A percentile compares a stretch with the other conserved stretches of the same genome.
These are phyloP conservation scores for Alternaria infectoria DNA, from an alignment of 2,329 filamentous ascomycete genomes.

Conservation along the genomic window DNA sequence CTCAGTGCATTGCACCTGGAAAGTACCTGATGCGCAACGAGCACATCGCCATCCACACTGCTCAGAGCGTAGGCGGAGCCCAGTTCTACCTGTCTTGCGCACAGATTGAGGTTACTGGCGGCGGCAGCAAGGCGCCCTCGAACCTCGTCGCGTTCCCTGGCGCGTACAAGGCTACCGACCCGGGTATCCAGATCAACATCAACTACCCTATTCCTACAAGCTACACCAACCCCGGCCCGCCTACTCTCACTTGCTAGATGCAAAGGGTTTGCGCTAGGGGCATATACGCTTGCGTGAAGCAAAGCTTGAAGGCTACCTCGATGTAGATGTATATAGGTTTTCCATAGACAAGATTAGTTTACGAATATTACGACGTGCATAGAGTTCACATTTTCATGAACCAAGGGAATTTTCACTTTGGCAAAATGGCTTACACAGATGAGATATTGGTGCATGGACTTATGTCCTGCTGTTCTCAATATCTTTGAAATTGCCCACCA, in stretches of 20 bases:
- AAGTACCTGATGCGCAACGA: conserved; percentile 56
- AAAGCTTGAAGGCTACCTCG: background rate
- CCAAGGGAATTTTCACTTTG: background rate
- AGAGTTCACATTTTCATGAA: background rate
- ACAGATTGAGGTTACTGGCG: conserved; percentile 51
- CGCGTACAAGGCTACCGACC: conserved; percentile 34
- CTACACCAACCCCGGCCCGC: conserved; percentile 8
- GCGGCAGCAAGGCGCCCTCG: conserved; percentile 43
- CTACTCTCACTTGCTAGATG: conserved; percentile 8
- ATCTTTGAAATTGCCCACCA: background rate
- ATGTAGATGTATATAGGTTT: background rate
- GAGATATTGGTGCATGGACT: background rate
- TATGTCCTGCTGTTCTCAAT: background rate
- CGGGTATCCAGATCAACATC: conserved; percentile 43
- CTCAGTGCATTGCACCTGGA: conserved; percentile 49
- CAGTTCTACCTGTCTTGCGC: conserved; percentile 57
- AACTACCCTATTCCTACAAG: conserved; percentile 25
- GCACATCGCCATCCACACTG: conserved; percentile 55
- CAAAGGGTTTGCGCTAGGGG: background rate
- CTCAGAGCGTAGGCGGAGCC: conserved; percentile 38
- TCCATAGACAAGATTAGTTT: background rate
- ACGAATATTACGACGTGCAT: background rate
- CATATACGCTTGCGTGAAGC: background rate
- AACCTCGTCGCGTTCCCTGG: conserved; percentile 51
- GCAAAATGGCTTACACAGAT: background rate